Conservation (phyloP, 2,329 filamentous ascomycete genomes). For the Fusarium vanettenii region DNA sequence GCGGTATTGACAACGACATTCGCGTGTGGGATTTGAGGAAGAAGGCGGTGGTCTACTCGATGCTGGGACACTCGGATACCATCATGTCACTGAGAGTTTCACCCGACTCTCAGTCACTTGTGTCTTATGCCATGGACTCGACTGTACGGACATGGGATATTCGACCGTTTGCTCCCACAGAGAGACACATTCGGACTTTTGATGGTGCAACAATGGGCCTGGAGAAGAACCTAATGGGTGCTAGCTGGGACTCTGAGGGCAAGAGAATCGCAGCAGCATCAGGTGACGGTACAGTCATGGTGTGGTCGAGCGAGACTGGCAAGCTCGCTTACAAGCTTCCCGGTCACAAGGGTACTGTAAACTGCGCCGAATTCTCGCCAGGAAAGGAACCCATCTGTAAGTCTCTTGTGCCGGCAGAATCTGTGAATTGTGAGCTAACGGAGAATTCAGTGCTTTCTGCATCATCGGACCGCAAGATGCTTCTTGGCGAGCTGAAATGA, state of each 20-base stretch:
- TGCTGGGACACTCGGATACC: slow-evolving; percentile 91
- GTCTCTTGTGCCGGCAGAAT: slow-evolving; percentile 45
- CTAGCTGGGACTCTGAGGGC: slow-evolving; percentile 89
- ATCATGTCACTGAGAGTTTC: slow-evolving; percentile 92
- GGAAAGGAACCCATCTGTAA: slow-evolving; percentile 87
- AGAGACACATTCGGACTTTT: slow-evolving; percentile 87
- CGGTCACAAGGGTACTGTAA: slow-evolving; percentile 94
- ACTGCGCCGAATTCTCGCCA: slow-evolving; percentile 92
- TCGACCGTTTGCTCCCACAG: slow-evolving; percentile 89
- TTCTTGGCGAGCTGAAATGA: slow-evolving; percentile 80
- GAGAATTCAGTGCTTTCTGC: slow-evolving; percentile 79
- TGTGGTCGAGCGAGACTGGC: slow-evolving; percentile 90
- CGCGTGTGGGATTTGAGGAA: slow-evolving; percentile 97
- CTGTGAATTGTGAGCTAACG: slow-evolving; percentile 47
- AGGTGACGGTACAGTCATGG: slow-evolving; percentile 88
- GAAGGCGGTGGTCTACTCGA: slow-evolving; percentile 86
- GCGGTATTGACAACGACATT: slow-evolving; percentile 97
- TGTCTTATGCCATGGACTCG: slow-evolving; percentile 94
- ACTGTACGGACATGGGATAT: slow-evolving; percentile 97
- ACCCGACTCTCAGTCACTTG: slow-evolving; percentile 87
- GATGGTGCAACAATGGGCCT: slow-evolving; percentile 89
- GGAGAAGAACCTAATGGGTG: slow-evolving; percentile 91
- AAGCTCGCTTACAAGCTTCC: slow-evolving; percentile 95
- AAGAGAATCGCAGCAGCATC: slow-evolving; percentile 90
- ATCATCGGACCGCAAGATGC: slow-evolving; percentile 87